Evolutionary conservation across 208 protist species (phyloP), one percentile per base, ranked within the genome.

Genomic region (Zelonia costaricensis): DNA sequence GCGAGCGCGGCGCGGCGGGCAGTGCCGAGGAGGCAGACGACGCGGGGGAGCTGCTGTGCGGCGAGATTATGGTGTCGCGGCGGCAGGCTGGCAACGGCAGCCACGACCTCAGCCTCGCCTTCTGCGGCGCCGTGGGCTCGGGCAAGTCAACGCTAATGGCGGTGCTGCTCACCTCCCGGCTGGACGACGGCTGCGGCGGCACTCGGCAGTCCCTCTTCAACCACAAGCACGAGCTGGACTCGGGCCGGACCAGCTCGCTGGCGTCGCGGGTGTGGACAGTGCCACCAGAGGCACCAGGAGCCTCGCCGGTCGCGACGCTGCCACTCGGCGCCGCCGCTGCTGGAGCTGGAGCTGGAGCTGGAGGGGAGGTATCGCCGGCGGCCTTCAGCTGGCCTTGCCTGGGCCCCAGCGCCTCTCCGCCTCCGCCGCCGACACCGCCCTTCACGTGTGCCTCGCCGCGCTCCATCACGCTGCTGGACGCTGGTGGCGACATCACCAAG

Each of bases 171-270:
- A 86, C 65, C 31, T 72, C 74, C 12, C 57, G 59, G 31, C 76
- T 95, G 0, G 93, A 97, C 58, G 78, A 97, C 62, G 91, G 89
- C 40, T 47, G 65, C 44, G 93, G 93, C 10, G 80, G 78, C 56
- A 83, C 76, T 10, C 78, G 93, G 15, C 84, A 95, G 47, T 59
- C 70, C 0, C 74, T 98, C 13, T 98, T 98, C 70, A 94, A 89
- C 57, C 98, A 99, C 90, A 95, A 96, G 52, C 98, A 99, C 72
- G 97, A 99, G 69, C 68, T 98, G 10, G 74, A 95, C 38, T 88
- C 80, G 8, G 97, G 97, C 3, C 76, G 91, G 28, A 99, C 98
- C 1, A 95, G 84, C n/a, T 93, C 82, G 28, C 86, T 99, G 36
- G 79, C 82, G 23, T 91, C 97, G 27, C 91, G 98, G 0, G 81